Conservation (phyloP, 176 grass and related monocot species). For the Zoysia pacifica region DNA sequence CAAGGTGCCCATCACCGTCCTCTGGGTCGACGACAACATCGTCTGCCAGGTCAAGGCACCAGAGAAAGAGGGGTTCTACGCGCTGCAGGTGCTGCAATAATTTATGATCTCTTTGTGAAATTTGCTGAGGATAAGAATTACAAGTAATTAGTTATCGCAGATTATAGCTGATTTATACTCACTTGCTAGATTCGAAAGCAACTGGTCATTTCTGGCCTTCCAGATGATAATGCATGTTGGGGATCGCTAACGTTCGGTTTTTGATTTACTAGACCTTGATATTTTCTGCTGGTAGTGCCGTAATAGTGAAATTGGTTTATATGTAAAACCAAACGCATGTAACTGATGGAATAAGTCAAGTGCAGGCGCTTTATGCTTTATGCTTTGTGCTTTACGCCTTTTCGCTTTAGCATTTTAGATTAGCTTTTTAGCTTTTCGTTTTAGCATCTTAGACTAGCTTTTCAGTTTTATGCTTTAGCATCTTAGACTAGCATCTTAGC, state of each 20-base stretch:
- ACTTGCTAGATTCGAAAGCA: not conserved
- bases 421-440: too few relatives aligned
- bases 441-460: too few relatives aligned
- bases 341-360: too few relatives aligned
- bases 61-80: conserved; percentile 81
- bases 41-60: conserved; percentile 95
- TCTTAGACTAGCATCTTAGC: too few relatives aligned
- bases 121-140: not conserved
- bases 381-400: too few relatives aligned
- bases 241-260: conserved; percentile 1
- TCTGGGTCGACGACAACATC: conserved; percentile 94
- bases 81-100: conserved; percentile 71
- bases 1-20: conserved; percentile 81
- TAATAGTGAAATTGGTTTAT: not conserved
- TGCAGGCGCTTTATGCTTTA: too few relatives aligned
- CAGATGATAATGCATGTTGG: not conserved
- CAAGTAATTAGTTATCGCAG: not conserved
- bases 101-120: not conserved
- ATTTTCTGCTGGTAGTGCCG: not conserved
- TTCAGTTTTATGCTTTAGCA: too few relatives aligned
- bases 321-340: not conserved
- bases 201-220: not conserved
- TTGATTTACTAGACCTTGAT: conserved; percentile 2
- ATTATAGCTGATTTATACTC: not conserved
- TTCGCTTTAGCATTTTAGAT: too few relatives aligned